Evolutionary conservation across 2,329 filamentous ascomycete species (phyloP).

Genomic region (Aspergillus glaucus): DNA sequence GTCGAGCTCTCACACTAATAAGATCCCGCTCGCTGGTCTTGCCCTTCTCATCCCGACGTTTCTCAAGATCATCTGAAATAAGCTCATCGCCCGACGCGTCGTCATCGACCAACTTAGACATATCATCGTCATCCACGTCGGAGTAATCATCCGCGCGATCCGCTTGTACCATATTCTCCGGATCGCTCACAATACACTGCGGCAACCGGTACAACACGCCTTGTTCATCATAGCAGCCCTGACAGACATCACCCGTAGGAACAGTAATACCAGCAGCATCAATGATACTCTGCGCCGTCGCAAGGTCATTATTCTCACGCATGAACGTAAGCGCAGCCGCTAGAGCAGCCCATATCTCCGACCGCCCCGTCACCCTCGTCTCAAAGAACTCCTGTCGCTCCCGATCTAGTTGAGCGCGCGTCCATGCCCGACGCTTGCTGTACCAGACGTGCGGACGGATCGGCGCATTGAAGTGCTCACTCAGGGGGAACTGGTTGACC

Average conservation of each 20-base stretch:
- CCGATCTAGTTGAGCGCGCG: slow-evolving; percentile 57
- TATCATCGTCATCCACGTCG: slow-evolving; percentile 16
- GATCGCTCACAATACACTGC: slow-evolving; percentile 63
- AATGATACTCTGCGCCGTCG: slow-evolving; percentile 72
- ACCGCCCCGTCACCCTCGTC: slow-evolving; percentile 69
- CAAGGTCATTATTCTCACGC: slow-evolving; percentile 54
- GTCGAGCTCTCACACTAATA: slow-evolving; percentile 54
- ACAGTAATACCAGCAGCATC: slow-evolving; percentile 70
- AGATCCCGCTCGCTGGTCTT: slow-evolving; percentile 53
- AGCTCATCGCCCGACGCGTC: slow-evolving; percentile 36
- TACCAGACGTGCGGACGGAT: slow-evolving; percentile 61
- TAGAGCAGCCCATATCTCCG: slow-evolving; percentile 76
- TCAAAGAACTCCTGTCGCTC: slow-evolving; percentile 86
- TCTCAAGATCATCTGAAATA: slow-evolving; percentile 33
- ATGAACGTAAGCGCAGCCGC: slow-evolving; percentile 62
- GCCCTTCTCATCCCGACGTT: slow-evolving; percentile 52
- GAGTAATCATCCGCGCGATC: slow-evolving; percentile 14
- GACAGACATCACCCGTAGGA: slow-evolving; percentile 64
- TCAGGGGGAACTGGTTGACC: slow-evolving; percentile 22
- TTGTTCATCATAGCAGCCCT: slow-evolving; percentile 65
- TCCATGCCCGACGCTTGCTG: slow-evolving; percentile 61
- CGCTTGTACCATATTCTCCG: slow-evolving; percentile 47
- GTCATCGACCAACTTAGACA: slow-evolving; percentile 27
- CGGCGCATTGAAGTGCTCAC: slow-evolving; percentile 64
- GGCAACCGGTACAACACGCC: slow-evolving; percentile 66